Base-by-base conservation (phyloP, 179 eudicot genomes). In the Beta corolliflora region DNA sequence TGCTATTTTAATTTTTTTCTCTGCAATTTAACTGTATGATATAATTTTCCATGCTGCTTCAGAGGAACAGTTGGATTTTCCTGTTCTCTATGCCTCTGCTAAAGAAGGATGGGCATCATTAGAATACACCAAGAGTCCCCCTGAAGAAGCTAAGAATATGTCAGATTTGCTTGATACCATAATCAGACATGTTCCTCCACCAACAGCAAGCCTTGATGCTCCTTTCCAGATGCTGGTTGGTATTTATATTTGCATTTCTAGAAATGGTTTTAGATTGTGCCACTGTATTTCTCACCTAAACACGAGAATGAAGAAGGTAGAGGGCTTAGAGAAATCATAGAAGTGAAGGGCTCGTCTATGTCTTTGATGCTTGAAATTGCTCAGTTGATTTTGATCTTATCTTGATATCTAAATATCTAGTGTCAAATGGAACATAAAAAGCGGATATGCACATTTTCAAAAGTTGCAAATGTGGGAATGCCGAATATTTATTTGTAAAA, bases 31-130 rank as follows among this genome's bases (percentile, higher is more conserved):
- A 71, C 63, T 9, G 54, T 76, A 31, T 77, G 81, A 65, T 79
- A 71, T n/a, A 9, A 58, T 59, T 45, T 36, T 80, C 11, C 71
- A 67, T 74, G 75, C 13, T 82, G 46, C 67, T 84, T 63, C 48
- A 92, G 98, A 96, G 93, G 99, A 92, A 77, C 99, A 96, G 79
- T 85, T 96, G 81, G 99, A 92, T 77, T 96, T 96, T 85, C 99
- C 99, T 52, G 98, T 96, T 82, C 97, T 96, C 23, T 96, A 96
- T 88, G 99, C 98, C 75, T 96, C 99, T 80, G 99, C 99, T 77
- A 96, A 96, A 84, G 98, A 96, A 85, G 98, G 99, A 73, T 96
- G 99, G 99, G 97, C 99, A 55, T 91, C 99, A 50, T 86, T 92
- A 63, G 87, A 86, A 58, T 96, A 87, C 88, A 96, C 99, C 78